These are phyloP conservation scores for Solanum megistacrolobum DNA, from an alignment of 257 asterid genomes.

Conservation along the genomic window DNA sequence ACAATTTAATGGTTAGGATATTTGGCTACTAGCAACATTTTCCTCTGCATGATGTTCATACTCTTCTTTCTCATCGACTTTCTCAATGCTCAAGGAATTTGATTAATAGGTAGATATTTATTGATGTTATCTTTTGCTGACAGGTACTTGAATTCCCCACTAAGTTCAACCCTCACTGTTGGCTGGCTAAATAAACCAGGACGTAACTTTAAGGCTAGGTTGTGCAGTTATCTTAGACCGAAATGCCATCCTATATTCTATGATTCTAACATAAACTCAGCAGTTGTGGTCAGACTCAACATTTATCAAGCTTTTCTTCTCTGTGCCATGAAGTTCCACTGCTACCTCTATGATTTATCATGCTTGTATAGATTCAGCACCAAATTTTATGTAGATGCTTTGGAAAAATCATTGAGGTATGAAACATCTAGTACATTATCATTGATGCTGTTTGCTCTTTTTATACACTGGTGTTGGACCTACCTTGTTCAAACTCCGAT, in stretches of 20 bases:
- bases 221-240: slow-evolving; percentile 51
- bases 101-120: not conserved
- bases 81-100: not conserved
- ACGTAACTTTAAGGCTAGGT: slow-evolving; percentile 35
- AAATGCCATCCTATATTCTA: slow-evolving; percentile 84
- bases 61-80: not conserved
- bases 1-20: not conserved
- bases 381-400: slow-evolving; percentile 25
- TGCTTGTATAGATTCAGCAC: slow-evolving; percentile 31
- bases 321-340: slow-evolving; percentile 80
- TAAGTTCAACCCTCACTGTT: slow-evolving; percentile 65
- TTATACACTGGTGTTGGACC: not conserved
- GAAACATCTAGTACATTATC: not conserved
- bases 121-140: slow-evolving; percentile 3
- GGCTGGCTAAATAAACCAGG: slow-evolving; percentile 44
- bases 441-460: not conserved
- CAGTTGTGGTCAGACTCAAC: slow-evolving; percentile 71
- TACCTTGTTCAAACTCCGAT: not conserved
- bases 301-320: slow-evolving; percentile 73
- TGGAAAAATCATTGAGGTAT: slow-evolving; percentile 55
- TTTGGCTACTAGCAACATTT: not conserved
- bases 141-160: slow-evolving; percentile 60
- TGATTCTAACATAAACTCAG: slow-evolving; percentile 69
- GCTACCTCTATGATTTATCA: slow-evolving; percentile 39
- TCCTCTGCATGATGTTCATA: not conserved